Conservation (phyloP, 805 yeast species). For the Starmerella bacillaris region DNA sequence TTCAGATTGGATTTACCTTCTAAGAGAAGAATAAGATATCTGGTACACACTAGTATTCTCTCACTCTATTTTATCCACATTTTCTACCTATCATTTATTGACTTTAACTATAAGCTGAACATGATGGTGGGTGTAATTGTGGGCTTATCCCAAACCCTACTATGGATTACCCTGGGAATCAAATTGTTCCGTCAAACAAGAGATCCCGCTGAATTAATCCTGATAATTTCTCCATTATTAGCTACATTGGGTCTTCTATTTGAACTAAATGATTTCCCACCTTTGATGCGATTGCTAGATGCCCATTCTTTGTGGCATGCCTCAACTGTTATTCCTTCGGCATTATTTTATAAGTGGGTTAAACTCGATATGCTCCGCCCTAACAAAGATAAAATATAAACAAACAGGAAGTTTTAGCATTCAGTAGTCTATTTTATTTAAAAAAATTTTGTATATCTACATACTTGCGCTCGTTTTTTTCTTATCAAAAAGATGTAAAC, state of each 20-base stretch:
- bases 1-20: conserved; percentile 35
- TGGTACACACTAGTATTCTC: conserved; percentile 24
- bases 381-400: conserved; percentile 4
- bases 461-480: too few relatives aligned
- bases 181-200: conserved; percentile 13
- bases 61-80: conserved; percentile 47
- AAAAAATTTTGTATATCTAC: too few relatives aligned
- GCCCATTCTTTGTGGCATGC: conserved; percentile 93
- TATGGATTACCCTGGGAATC: conserved; percentile 28
- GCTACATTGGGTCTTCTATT: conserved; percentile 67
- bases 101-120: conserved; percentile 86
- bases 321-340: conserved; percentile 66
- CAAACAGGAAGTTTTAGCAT: neutral
- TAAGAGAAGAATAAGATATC: conserved; percentile 19
- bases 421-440: too few relatives aligned
- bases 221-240: conserved; percentile 32
- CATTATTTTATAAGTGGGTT: conserved; percentile 47
- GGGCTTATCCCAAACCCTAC: conserved; percentile 56
- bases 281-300: conserved; percentile 49
- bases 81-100: conserved; percentile 37
- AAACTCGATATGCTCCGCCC: conserved; percentile 17
- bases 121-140: conserved; percentile 74
- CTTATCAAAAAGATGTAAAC: too few relatives aligned
- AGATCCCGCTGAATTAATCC: conserved; percentile 30
- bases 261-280: conserved; percentile 81